phyloP scores from a whole-genome alignment of 2,329 filamentous ascomycete species.

The Pseudocercospora vitis region DNA sequence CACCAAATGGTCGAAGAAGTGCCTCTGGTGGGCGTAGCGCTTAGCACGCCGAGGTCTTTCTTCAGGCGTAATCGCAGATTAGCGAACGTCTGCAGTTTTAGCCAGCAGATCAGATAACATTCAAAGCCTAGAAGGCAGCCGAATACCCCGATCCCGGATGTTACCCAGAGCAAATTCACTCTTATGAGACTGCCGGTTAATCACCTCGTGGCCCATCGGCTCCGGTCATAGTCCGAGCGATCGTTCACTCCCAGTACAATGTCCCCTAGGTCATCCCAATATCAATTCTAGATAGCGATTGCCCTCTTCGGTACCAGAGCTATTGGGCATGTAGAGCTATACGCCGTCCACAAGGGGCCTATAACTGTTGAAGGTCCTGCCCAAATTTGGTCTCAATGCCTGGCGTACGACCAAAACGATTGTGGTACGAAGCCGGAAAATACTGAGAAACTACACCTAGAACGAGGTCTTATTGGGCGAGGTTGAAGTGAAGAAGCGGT shows the following conservation, averaged over 20 bases:
- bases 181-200: conserved; percentile 1
- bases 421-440: conserved; percentile 21
- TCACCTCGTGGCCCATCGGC: conserved; percentile 9
- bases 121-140: too few species aligned
- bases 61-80: too few species aligned
- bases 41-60: too few species aligned
- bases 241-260: conserved; percentile 4
- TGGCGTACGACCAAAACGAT: conserved; percentile 16
- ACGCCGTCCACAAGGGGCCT: conserved; percentile 8
- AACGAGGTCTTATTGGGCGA: conserved; percentile 22
- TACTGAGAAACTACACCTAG: conserved; percentile 25
- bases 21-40: too few species aligned
- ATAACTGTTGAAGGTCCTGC: conserved; percentile 2
- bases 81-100: too few species aligned
- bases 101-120: too few species aligned
- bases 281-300: background rate
- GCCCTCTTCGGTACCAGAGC: background rate
- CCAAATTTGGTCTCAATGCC: conserved; percentile 24
- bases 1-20: too few species aligned
- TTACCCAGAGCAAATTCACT: background rate
- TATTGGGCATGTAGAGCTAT: conserved; percentile 16
- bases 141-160: conserved; percentile 15
- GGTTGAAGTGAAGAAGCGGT: conserved; percentile 5
- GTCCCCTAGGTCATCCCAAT: conserved; percentile 3
- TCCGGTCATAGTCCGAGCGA: conserved; percentile 12